Base-by-base conservation (phyloP, 2,329 filamentous ascomycete species). In the Hirsutella thompsonii region DNA sequence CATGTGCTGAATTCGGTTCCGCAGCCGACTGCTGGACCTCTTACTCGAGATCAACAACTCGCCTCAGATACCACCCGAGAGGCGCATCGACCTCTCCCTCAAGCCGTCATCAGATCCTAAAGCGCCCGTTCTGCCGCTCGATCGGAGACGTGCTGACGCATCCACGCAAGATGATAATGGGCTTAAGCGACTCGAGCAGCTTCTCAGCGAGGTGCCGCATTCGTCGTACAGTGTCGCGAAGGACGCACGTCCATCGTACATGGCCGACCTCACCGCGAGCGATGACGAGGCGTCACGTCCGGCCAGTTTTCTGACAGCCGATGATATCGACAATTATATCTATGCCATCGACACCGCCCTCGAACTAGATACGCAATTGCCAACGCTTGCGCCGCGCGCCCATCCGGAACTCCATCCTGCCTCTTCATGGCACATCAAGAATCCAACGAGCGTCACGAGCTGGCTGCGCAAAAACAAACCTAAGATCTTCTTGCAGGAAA, bases 371-470 rank as follows among this genome's bases (percentile, higher is more conserved):
- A 51, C 59, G n/a, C 58, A 61, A 37, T 52, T 73, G 45, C 60
- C 68, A 19, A 67, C 68, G 5, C 63, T 77, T 32, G 74, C 76
- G 10, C 72, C 74, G 5, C 63, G 66, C 34, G 63, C 63, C 47
- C 51, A 63, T 26, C 55, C 59, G 16, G 56, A 56, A 41, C 53
- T 55, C 20, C 56, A 58, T 43, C 60, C 55, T 41, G 61, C 57
- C 50, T 53, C 60, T 37, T 53, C 66, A 61, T 51, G 62, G 53
- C 49, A 63, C 36, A 58, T 68, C 34, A 66, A 69, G 51, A 96
- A 96, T 57, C 88, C 89, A 0, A 84, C 87, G 34, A 93, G 85
- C 44, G 89, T 94, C 3, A 93, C 94, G 65, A 95, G 93, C 60
- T 98, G 92, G 92, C 74, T 98, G 11, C 76, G 86, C 47, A 80